A percentile compares a stretch with the other conserved stretches of the same genome.
Evolutionary conservation across 306 rosid genomes (phyloP).

Genomic region (Potentilla sterilis): DNA sequence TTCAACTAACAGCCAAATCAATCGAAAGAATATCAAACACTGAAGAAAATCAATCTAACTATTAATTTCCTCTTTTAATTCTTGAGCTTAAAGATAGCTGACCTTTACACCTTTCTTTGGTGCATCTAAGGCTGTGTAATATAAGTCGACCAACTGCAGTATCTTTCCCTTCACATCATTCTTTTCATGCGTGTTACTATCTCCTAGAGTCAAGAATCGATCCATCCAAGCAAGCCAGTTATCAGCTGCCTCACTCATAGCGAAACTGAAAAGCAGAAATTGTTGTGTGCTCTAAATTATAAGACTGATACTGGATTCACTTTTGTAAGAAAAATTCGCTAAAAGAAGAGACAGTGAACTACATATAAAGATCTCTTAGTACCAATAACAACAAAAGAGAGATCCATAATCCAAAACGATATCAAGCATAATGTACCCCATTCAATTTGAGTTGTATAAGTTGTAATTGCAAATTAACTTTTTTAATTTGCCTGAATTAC

Average conservation of each 20-base stretch:
- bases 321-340: neutral
- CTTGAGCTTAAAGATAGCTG: conserved; percentile 2
- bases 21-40: neutral
- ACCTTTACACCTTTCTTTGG: conserved; percentile 74
- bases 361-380: neutral
- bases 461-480: neutral
- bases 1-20: conserved; percentile 1
- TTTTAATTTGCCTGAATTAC: neutral
- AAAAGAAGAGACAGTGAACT: neutral
- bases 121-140: conserved; percentile 71
- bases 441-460: neutral
- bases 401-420: neutral
- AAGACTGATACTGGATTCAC: neutral
- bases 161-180: too few species aligned
- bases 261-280: conserved; percentile 39
- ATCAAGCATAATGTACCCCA: neutral
- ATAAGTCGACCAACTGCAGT: too few species aligned
- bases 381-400: neutral
- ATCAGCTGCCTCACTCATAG: conserved; percentile 52
- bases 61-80: too few species aligned
- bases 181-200: too few species aligned
- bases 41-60: neutral
- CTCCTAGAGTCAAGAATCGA: too few species aligned
- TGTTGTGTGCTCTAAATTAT: conserved; percentile 6
- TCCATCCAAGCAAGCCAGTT: conserved; percentile 73